Conservation (phyloP, 306 rosid species). For the Argentina anserina region DNA sequence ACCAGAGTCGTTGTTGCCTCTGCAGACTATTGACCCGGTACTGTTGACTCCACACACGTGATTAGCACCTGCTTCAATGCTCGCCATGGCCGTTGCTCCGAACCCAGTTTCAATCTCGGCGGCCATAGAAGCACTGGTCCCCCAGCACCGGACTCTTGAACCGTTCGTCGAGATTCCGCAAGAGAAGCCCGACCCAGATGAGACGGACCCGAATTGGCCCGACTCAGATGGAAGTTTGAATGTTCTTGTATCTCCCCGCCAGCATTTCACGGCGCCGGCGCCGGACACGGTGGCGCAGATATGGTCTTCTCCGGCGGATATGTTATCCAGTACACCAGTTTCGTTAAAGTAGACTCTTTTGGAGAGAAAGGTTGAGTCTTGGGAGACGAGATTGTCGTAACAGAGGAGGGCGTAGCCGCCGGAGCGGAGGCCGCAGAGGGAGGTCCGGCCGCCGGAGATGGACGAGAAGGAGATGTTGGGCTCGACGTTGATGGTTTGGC, state of each 20-base stretch:
- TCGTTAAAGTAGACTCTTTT: slow-evolving; percentile 42
- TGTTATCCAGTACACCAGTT: slow-evolving; percentile 43
- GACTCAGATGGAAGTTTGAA: slow-evolving; percentile 26
- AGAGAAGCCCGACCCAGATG: slow-evolving; percentile 81
- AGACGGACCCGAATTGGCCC: slow-evolving; percentile 41
- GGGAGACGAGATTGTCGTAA: slow-evolving; percentile 40
- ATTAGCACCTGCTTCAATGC: slow-evolving; percentile 52
- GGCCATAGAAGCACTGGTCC: slow-evolving; percentile 23
- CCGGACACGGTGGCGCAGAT: slow-evolving; percentile 56
- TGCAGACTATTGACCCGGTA: slow-evolving; percentile 56
- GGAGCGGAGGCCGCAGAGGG: slow-evolving; percentile 66
- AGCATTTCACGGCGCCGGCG: slow-evolving; percentile 45
- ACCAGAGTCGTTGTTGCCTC: slow-evolving; percentile 52
- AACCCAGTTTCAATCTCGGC: slow-evolving; percentile 39
- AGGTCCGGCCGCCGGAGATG: slow-evolving; percentile 62
- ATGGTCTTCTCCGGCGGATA: slow-evolving; percentile 60
- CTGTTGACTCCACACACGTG: slow-evolving; percentile 70
- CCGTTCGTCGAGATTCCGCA: slow-evolving; percentile 52
- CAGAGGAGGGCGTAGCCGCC: slow-evolving; percentile 49
- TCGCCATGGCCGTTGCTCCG: slow-evolving; percentile 48
- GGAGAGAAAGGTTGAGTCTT: slow-evolving; percentile 17
- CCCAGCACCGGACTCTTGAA: slow-evolving; percentile 61
- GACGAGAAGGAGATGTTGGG: slow-evolving; percentile 54
- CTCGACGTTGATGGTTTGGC: slow-evolving; percentile 24
- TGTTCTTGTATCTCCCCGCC: slow-evolving; percentile 35